These are phyloP conservation scores for Dillenia suffruticosa DNA, from an alignment of 164 flowering plant species.

Conservation along the genomic window DNA sequence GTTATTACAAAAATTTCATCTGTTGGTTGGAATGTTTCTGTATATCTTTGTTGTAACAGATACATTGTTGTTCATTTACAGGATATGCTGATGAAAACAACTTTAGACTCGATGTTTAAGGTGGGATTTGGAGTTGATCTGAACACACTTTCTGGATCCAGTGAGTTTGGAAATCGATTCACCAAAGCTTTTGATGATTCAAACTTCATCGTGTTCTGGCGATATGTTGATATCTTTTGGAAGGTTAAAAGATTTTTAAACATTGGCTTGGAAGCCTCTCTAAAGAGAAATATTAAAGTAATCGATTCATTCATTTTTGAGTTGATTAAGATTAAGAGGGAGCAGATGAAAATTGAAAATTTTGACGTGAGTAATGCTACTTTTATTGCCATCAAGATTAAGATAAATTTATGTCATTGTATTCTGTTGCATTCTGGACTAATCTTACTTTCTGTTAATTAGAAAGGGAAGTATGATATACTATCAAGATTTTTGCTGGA, in stretches of 20 bases:
- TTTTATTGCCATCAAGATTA: not conserved
- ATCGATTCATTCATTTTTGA: slow-evolving; percentile 24
- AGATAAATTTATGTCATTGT: not conserved
- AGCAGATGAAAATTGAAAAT: slow-evolving; percentile 18
- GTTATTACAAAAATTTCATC: no score
- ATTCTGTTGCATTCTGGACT: not conserved
- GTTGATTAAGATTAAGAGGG: slow-evolving; percentile 23
- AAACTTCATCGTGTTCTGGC: slow-evolving; percentile 6
- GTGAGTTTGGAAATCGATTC: slow-evolving; percentile 15
- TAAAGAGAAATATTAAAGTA: slow-evolving; percentile 23
- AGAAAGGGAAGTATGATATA: slow-evolving; percentile 37
- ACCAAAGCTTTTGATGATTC: slow-evolving; percentile 31
- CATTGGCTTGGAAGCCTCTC: slow-evolving; percentile 25
- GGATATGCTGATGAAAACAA: slow-evolving; percentile 26
- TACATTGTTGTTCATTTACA: slow-evolving; percentile 4
- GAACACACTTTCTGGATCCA: slow-evolving; percentile 13
- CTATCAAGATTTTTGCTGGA: slow-evolving; percentile 48
- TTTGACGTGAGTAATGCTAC: slow-evolving; percentile 12
- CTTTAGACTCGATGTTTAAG: slow-evolving; percentile 27
- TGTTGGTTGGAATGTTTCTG: no score
- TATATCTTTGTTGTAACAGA: no score
- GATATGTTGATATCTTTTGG: slow-evolving; percentile 28
- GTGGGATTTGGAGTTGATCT: slow-evolving; percentile 28
- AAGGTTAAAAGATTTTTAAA: slow-evolving; percentile 25
- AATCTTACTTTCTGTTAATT: not conserved